These are phyloP conservation scores for Cercospora sp. DNA, from an alignment of 2,329 filamentous ascomycete species.

Conservation along the genomic window DNA sequence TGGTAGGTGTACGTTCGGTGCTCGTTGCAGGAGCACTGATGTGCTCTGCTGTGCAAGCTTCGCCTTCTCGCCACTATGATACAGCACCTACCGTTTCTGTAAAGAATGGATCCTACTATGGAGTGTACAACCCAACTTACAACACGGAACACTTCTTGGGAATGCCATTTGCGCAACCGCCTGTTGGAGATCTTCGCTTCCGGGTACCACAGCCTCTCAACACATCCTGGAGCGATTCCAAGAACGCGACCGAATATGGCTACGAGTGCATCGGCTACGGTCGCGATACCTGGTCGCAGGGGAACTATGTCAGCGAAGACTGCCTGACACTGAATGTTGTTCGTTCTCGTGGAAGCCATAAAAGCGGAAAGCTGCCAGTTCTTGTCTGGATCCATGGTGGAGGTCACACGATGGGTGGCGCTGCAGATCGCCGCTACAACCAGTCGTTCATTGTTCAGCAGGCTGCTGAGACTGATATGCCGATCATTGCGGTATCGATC, in stretches of 20 bases:
- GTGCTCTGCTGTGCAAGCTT: neutral
- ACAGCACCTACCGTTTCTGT: slow-evolving; percentile 32
- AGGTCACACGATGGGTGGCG: slow-evolving; percentile 29
- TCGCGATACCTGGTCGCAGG: slow-evolving; percentile 28
- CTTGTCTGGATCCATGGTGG: slow-evolving; percentile 31
- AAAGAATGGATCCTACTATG: slow-evolving; percentile 52
- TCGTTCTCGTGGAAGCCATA: slow-evolving; percentile 16
- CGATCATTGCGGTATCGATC: slow-evolving; percentile 59
- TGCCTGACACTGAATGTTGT: slow-evolving; percentile 32
- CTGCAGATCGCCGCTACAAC: slow-evolving; percentile 32
- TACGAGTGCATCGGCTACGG: slow-evolving; percentile 55
- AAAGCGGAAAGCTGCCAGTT: slow-evolving; percentile 23
- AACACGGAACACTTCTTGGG: slow-evolving; percentile 56
- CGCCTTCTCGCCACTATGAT: neutral
- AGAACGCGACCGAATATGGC: slow-evolving; percentile 49
- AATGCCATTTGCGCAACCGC: slow-evolving; percentile 57
- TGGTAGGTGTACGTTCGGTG: neutral
- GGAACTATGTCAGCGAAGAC: slow-evolving; percentile 32
- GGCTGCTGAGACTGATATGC: slow-evolving; percentile 30
- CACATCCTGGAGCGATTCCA: slow-evolving; percentile 44
- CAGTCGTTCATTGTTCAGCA: slow-evolving; percentile 35
- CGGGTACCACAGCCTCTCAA: slow-evolving; percentile 52
- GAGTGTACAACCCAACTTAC: slow-evolving; percentile 43
- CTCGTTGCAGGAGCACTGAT: neutral
- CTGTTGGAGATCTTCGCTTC: slow-evolving; percentile 56